Evolutionary conservation across 257 asterid genomes (phyloP).

Genomic region (Gardenia jasminoides): DNA sequence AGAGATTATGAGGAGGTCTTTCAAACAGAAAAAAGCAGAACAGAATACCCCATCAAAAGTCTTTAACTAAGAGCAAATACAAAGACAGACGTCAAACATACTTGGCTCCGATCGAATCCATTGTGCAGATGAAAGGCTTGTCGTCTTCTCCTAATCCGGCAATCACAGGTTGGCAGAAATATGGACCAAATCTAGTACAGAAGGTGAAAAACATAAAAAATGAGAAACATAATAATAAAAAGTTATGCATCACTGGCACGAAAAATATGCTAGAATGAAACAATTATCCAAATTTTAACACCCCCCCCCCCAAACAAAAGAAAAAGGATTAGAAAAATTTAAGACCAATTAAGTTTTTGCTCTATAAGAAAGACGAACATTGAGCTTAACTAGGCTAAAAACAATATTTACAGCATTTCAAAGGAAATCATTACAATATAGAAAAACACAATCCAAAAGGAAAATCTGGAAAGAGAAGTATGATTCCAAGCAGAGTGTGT

Average conservation of each 20-base stretch:
- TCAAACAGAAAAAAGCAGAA: neutral
- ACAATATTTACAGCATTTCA: neutral
- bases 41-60: neutral
- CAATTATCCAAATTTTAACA: neutral
- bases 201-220: neutral
- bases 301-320: neutral
- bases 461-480: neutral
- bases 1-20: neutral
- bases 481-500: neutral
- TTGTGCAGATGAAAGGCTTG: slow-evolving; percentile 97
- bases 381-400: neutral
- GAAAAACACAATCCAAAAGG: neutral
- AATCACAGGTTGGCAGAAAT: slow-evolving; percentile 95
- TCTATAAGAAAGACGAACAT: neutral
- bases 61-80: neutral
- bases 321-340: too few species aligned
- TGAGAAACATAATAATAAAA: neutral
- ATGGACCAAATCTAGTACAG: slow-evolving; percentile 78
- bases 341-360: neutral
- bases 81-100: slow-evolving; percentile 30
- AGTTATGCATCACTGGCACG: neutral
- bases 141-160: slow-evolving; percentile 91
- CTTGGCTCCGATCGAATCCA: slow-evolving; percentile 98
- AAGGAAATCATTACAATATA: neutral
- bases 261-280: too few species aligned